Base-by-base conservation (phyloP, 2,329 filamentous ascomycete species). In the Aspergillus sp. region DNA sequence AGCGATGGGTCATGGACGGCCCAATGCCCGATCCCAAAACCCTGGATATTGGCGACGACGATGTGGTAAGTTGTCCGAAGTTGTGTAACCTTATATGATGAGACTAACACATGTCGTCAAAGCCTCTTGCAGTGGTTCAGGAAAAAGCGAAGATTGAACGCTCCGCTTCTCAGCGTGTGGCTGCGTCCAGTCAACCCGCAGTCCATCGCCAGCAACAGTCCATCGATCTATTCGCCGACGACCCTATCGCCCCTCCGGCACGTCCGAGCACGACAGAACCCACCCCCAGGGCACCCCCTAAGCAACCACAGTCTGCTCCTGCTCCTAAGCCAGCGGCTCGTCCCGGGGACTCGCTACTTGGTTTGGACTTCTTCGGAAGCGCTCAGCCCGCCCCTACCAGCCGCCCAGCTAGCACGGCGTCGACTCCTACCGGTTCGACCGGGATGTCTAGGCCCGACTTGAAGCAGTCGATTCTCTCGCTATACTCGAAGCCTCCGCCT, bases 1-100 rank as follows among this genome's bases (percentile, higher is more conserved):
- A 96, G 85, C 86, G 96, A 80, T 99, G 95, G 95, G 90, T 92
- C n/a, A 98, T 98, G 93, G 95, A 99, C 62, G 95, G 95, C 1
- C 88, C 88, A 5, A 94, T 96, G 73, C 96, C 96, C 5, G 92
- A 98, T 74, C 95, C 96, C n/a, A 84, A 91, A 3, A 91, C 90
- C 1, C 79, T 99, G 54, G 92, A 96, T 73, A 90, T 92, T 15
- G 92, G 88, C 57, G 94, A 97, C 70, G 92, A 96, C 68, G 92
- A 98, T 75, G 80, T 88, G 72, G 84, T 86, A 70, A 70, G 87
- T 89, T 15, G n/a, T n/a, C 17, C 32, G 3, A 49, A n/a, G 38
- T 21, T 3, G 17, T 41, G 19, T 51, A 54, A 23, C 8, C 21
- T n/a, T 49, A 25, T 11, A 21, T 17, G 27, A 41, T 32, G 10